Base-by-base conservation (phyloP, 805 yeast species). In the Brettanomyces sp. region DNA sequence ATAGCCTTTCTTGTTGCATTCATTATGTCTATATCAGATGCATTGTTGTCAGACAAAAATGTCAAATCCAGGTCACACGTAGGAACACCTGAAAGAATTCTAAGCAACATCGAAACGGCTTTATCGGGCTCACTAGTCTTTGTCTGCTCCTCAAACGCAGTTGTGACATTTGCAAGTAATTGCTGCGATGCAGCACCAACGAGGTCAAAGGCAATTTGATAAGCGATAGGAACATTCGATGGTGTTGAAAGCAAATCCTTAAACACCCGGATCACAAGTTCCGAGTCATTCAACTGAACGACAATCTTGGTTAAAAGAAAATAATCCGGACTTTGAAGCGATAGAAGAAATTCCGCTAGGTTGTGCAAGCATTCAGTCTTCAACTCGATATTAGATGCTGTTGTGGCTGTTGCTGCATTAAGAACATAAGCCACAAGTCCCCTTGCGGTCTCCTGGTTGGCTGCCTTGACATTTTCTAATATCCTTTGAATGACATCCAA, bases 181-280 rank as follows among this genome's bases (percentile, higher is more conserved):
- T 87, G 95, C 68, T 91, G 98, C 6, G 96, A 78, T 0, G 96
- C 96, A 13, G 95, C 81, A 45, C 80, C 81, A 5, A 90, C 97
- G 49, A 93, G 75, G 63, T 93, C 99, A 63, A 93, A 93, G 1
- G 97, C 97, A 45, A 91, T 86, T 70, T 93, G 99, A 64, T 79
- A 86, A 3, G 95, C 95, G 49, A 85, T 72, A 51, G 79, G 70
- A 42, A 60, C 63, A 50, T 72, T 76, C 18, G 70, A 63, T 11
- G 54, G 54, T 3, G 60, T 51, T 4, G 58, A 55, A 37, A 87
- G 58, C 49, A 86, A 70, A 48, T 75, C 75, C 54, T 75, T 74
- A 63, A 91, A 86, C 41, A 89, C 68, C 46, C 74, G 70, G 36
- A 79, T 72, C 5, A 96, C 95, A 52, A 85, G 72, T 8, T 69